A percentile compares a stretch with the other conserved stretches of the same genome.
phyloP scores from a whole-genome alignment of 2,329 filamentous ascomycete genomes.

The Ophiocordyceps camponoti-floridani region DNA sequence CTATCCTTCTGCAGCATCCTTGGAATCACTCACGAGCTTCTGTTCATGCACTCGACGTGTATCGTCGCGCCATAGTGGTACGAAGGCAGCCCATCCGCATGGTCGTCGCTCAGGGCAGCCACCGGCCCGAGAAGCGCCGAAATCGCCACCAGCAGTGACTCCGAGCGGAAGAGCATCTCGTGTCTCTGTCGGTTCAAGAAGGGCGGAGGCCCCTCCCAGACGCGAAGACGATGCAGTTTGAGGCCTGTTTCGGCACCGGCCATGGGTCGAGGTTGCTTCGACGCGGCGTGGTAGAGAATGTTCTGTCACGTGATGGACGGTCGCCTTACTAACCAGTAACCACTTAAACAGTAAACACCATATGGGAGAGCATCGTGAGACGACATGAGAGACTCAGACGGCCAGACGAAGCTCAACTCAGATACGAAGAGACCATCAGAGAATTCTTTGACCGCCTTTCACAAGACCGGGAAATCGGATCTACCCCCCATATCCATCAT shows the following conservation, averaged over 20 bases:
- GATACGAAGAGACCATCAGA: too few relatives aligned
- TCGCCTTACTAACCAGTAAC: too few relatives aligned
- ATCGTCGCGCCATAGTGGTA: constrained; percentile 52
- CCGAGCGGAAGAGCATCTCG: not conserved
- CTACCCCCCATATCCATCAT: too few relatives aligned
- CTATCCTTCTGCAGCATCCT: not conserved
- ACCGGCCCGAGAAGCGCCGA: not conserved
- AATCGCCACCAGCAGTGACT: not conserved
- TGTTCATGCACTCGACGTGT: constrained; percentile 55
- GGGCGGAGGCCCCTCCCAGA: not conserved
- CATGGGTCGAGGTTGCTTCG: not conserved
- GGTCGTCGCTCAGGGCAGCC: not conserved
- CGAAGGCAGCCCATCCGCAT: constrained; percentile 29
- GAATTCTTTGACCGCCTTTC: too few relatives aligned
- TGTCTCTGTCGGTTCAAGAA: not conserved
- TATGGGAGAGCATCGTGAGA: too few relatives aligned
- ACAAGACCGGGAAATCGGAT: too few relatives aligned
- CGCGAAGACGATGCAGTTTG: not conserved
- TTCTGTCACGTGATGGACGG: not conserved
- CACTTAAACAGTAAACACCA: too few relatives aligned
- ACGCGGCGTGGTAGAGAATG: not conserved
- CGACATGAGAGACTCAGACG: too few relatives aligned
- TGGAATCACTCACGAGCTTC: constrained; percentile 40
- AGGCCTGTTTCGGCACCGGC: too few relatives aligned
- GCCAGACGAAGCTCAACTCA: too few relatives aligned